These are phyloP conservation scores for Bondarzewia mesenterica DNA, from an alignment of 1,284 basidiomycete species.

Conservation along the genomic window DNA sequence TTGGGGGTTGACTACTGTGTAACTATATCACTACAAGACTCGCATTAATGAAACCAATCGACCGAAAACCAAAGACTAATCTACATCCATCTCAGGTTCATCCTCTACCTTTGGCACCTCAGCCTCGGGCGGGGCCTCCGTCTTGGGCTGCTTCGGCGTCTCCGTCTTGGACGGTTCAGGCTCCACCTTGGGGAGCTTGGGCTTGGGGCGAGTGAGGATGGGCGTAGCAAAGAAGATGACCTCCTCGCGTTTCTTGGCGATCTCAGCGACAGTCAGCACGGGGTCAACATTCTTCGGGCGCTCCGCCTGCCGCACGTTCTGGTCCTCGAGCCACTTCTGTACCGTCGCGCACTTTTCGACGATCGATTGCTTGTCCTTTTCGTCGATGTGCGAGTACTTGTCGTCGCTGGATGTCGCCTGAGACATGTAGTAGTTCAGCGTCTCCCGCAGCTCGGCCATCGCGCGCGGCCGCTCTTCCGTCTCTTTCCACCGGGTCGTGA, in stretches of 20 bases:
- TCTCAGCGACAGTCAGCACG: constrained; percentile 71
- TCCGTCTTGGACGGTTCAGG: no score
- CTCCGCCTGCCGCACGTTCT: constrained; percentile 79
- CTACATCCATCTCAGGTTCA: constrained; percentile 75
- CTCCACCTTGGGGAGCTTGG: constrained; percentile 61
- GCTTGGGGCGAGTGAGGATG: constrained; percentile 84
- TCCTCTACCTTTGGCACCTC: constrained; percentile 26
- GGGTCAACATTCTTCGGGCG: constrained; percentile 82
- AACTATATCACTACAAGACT: background rate
- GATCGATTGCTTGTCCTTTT: constrained; percentile 78
- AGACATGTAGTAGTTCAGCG: constrained; percentile 75
- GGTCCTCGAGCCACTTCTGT: constrained; percentile 92
- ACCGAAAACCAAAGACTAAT: constrained; percentile 30
- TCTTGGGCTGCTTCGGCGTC: constrained; percentile 54
- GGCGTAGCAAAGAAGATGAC: constrained; percentile 78
- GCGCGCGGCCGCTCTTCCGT: constrained; percentile 70
- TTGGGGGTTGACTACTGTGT: background rate
- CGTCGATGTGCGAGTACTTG: constrained; percentile 80
- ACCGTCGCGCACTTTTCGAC: constrained; percentile 76
- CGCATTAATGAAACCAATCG: background rate
- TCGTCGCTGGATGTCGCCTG: constrained; percentile 80
- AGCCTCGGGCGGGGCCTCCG: constrained; percentile 43
- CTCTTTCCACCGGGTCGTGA: constrained; percentile 77
- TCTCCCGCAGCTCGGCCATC: constrained; percentile 72
- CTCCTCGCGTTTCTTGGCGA: constrained; percentile 85